Evolutionary conservation across 495 filamentous ascomycete species (phyloP).

Genomic region (Friedmanniomyces simplex): DNA sequence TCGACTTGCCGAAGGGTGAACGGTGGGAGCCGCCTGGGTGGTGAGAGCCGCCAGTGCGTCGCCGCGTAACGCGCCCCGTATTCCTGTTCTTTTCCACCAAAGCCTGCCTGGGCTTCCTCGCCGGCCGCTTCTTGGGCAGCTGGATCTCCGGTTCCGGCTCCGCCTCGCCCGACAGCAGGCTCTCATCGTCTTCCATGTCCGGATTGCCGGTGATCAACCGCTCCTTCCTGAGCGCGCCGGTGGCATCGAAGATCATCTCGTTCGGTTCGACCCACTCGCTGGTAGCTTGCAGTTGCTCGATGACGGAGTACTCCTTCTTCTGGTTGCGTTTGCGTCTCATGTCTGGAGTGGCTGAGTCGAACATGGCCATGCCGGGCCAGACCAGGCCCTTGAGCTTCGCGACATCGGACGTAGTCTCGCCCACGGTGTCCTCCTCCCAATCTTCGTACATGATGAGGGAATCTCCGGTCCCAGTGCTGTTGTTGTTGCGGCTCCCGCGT

Average conservation of each 20-base stretch:
- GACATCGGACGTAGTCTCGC: constrained; percentile 25
- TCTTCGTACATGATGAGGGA: constrained; percentile 20
- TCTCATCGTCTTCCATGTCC: constrained; percentile 12
- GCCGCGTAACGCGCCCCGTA: constrained; percentile 8
- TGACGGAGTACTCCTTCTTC: constrained; percentile 62
- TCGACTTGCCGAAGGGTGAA: not conserved
- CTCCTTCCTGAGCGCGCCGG: constrained; percentile 44
- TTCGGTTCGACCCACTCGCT: constrained; percentile 57
- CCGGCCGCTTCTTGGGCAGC: constrained; percentile 9
- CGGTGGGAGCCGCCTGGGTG: not conserved
- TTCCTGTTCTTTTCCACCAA: constrained; percentile 14
- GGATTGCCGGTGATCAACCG: constrained; percentile 37
- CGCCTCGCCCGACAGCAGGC: constrained; percentile 9
- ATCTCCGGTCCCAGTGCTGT: not conserved
- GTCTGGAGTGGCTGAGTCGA: constrained; percentile 70
- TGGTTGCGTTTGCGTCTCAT: constrained; percentile 78
- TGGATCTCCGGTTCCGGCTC: constrained; percentile 7
- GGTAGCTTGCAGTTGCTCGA: constrained; percentile 59
- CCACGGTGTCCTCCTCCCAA: constrained; percentile 1
- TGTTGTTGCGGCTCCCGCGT: not conserved
- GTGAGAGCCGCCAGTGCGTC: constrained; percentile 1
- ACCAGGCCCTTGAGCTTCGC: constrained; percentile 60
- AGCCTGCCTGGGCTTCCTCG: constrained; percentile 3
- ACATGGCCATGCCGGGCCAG: constrained; percentile 80
- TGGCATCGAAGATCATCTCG: constrained; percentile 56